Conservation (phyloP, 805 yeast species). For the Pichia thaimueangensis region DNA sequence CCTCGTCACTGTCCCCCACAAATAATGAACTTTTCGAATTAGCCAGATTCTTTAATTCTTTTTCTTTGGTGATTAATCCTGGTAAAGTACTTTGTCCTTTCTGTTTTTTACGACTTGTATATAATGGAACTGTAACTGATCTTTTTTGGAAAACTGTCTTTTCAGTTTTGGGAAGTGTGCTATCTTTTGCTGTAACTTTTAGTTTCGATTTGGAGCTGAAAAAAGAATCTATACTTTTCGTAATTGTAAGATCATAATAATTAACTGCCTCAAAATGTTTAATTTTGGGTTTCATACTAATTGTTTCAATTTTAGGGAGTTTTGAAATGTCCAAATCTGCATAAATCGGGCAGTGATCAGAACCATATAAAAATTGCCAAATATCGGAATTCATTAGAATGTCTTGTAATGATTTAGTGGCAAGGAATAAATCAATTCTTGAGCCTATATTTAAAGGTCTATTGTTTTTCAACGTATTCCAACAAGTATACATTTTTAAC, state of each 20-base stretch:
- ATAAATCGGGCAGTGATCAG: constrained; percentile 92
- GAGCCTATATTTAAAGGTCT: constrained; percentile 85
- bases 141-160: constrained; percentile 1
- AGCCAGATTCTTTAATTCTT: not conserved
- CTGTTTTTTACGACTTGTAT: constrained; percentile 18
- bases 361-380: constrained; percentile 70
- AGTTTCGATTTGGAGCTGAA: constrained; percentile 15
- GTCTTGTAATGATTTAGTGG: constrained; percentile 35
- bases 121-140: constrained; percentile 7
- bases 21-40: constrained; percentile 9
- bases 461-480: constrained; percentile 77
- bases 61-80: constrained; percentile 1
- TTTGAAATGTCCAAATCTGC: constrained; percentile 46
- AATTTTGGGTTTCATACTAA: not conserved
- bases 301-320: not conserved
- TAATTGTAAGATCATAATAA: constrained; percentile 35
- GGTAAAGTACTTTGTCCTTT: constrained; percentile 12
- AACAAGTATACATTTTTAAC: constrained; percentile 74
- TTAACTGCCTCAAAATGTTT: constrained; percentile 48
- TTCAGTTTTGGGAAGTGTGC: not conserved
- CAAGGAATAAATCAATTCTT: constrained; percentile 71
- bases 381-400: constrained; percentile 38
- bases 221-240: constrained; percentile 27
- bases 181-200: not conserved
- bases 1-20: constrained; percentile 16